Conservation (phyloP, 768 basidiomycete species). For the Leccinum disarticulatum region DNA sequence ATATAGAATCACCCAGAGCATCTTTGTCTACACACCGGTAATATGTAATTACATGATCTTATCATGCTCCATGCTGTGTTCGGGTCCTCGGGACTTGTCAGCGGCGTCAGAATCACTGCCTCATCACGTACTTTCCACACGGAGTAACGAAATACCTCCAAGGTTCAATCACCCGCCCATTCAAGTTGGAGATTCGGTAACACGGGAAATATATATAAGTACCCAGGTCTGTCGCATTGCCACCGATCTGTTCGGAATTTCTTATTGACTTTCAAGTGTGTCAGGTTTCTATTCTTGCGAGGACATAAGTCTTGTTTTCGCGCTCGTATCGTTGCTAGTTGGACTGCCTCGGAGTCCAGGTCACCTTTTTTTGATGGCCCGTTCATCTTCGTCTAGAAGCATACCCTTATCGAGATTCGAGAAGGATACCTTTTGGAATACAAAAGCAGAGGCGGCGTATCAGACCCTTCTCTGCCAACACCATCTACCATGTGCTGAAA, state of each 20-base stretch:
- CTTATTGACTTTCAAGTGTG: background rate
- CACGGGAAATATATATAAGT: too few species aligned
- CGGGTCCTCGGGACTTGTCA: background rate
- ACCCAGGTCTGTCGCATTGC: background rate
- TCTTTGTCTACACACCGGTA: too few species aligned
- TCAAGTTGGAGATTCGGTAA: background rate
- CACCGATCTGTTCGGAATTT: background rate
- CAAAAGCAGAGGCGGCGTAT: background rate
- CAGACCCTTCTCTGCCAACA: background rate
- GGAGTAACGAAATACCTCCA: background rate
- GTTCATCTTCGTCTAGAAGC: background rate
- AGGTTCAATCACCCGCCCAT: too few species aligned
- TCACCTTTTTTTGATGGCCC: background rate
- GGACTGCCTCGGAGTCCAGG: too few species aligned
- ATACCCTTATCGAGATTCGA: background rate
- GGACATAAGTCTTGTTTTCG: background rate
- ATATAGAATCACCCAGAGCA: too few species aligned
- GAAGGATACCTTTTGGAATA: background rate
- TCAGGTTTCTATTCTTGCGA: background rate
- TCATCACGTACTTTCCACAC: background rate
- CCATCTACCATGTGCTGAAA: background rate
- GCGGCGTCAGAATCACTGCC: background rate
- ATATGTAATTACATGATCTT: background rate
- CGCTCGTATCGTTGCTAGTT: too few species aligned
- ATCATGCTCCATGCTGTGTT: background rate